Base-by-base conservation (phyloP, 495 filamentous ascomycete species). In the Lasiosphaeriaceae sp. region DNA sequence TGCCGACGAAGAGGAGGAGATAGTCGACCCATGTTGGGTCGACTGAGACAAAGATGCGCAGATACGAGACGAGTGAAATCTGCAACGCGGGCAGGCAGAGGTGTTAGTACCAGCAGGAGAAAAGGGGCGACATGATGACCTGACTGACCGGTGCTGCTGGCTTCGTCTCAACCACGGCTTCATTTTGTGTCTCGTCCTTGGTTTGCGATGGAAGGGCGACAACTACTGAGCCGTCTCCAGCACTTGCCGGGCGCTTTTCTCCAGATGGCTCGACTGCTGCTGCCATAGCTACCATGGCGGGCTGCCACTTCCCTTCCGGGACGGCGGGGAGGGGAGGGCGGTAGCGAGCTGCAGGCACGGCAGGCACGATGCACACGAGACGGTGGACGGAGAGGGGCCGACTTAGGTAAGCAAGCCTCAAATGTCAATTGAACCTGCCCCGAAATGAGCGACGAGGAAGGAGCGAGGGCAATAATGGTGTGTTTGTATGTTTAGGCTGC, bases 1-100 rank as follows among this genome's bases (percentile, higher is more conserved):
- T 69, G 26, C 82, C 86, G 20, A 72, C 57, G 22, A 71, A 12
- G 14, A 87, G 67, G 35, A 81, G 65, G 47, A 71, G 46, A 35
- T 77, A 52, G 61, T 87, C 81, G 50, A 68, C 23, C 62, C 62
- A 64, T 52, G 66, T 69, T 50, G 73, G 73, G 52, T 72, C 61
- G 52, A 65, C 71, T 22, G 70, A 65, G 47, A 66, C 34, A 37
- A 65, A 62, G 47, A 61, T 62, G 46, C 50, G 47, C 19, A 59
- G 35, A 47, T 58, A 65, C 39, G 39, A 12, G 39, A 43, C 5
- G 39, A 43, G 39, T 6, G 9, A 11, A 43, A 14, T 43, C 14
- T 43, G 39, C 4, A 12, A 43, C 12, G 39, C 39, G 8, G 14
- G 16, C 12, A n/a, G n/a, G n/a, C n/a, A n/a, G n/a, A n/a, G n/a